phyloP scores from a whole-genome alignment of 495 filamentous ascomycete species.

The Mytilinidion resinicola region DNA sequence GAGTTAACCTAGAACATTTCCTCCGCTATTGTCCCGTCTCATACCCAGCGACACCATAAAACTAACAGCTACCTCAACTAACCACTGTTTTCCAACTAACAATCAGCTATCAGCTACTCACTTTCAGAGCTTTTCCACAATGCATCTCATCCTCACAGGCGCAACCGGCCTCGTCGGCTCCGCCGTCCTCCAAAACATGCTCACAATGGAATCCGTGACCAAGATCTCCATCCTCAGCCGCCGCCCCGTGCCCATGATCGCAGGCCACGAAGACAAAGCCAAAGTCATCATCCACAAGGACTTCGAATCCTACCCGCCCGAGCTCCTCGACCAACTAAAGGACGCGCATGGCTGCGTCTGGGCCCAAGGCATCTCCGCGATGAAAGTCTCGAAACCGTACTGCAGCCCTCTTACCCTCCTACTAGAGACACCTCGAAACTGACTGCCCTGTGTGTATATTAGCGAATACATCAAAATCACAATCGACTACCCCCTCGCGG shows the following conservation, averaged over 20 bases:
- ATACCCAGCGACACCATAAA: too few species aligned
- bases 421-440: too few species aligned
- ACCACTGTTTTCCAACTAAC: background rate
- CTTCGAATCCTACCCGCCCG: conserved; percentile 50
- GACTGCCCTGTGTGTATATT: too few species aligned
- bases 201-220: conserved; percentile 49
- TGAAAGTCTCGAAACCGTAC: conserved; percentile 53
- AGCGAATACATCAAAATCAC: conserved; percentile 67
- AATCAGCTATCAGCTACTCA: background rate
- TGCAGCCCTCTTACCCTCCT: conserved; percentile 11
- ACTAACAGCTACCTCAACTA: too few species aligned
- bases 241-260: conserved; percentile 57
- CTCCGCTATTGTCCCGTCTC: too few species aligned
- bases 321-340: conserved; percentile 52
- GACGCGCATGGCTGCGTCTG: conserved; percentile 63
- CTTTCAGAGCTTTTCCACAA: background rate
- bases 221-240: conserved; percentile 62
- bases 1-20: too few species aligned
- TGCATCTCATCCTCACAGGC: conserved; percentile 72
- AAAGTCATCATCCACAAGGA: conserved; percentile 63
- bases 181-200: conserved; percentile 56
- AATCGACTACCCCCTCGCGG: conserved; percentile 54
- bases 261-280: conserved; percentile 50
- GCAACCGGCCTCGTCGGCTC: conserved; percentile 68
- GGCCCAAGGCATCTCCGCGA: conserved; percentile 60